Evolutionary conservation across 2,329 filamentous ascomycete species (phyloP), one percentile per base, ranked within the genome.

Genomic region (Aureobasidium sp.): DNA sequence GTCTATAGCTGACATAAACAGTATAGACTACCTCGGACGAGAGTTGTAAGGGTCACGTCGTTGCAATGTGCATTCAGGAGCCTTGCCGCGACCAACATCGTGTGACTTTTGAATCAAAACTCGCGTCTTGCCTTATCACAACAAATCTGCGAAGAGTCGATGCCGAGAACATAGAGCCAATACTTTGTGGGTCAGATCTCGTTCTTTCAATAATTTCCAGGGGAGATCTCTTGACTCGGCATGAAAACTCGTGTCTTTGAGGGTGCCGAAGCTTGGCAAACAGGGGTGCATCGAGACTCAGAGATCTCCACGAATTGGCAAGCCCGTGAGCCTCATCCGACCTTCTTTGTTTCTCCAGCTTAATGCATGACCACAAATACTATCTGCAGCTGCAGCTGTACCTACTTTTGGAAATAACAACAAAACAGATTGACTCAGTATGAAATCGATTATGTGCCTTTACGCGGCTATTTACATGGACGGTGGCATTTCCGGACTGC

Each of bases 251-350:
- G 13, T 55, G 37, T 55, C 51, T 53, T 10, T 52, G 20, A 29
- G 17, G 20, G 37, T 55, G n/a, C 51, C 51, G 37, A 43, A 43
- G 51, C 51, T 55, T 55, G 51, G 51, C 51, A 32, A 41, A 32
- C 13, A 55, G 37, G 51, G 51, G 51, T 15, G 24, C 15, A 26
- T 43, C 51, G 37, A 52, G 50, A 52, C 32, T 52, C 41, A 13
- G 41, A 24, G 20, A 5, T 44, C 41, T 26, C 50, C n/a, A 39
- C 50, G 50, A 29, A 20, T 17, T 7, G 5, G 13, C 27, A 39
- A 52, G 50, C 27, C 47, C 26, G 13, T 8, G 47, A 51, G 17
- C 50, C 6, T 52, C 37, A 2, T 20, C 17, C 37, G 15, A 55
- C 51, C 24, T 17, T 13, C 37, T 55, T 12, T 41, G 32, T 41